Evolutionary conservation across 805 yeast species (phyloP).

Genomic region (Jamesozyma spencerorum): DNA sequence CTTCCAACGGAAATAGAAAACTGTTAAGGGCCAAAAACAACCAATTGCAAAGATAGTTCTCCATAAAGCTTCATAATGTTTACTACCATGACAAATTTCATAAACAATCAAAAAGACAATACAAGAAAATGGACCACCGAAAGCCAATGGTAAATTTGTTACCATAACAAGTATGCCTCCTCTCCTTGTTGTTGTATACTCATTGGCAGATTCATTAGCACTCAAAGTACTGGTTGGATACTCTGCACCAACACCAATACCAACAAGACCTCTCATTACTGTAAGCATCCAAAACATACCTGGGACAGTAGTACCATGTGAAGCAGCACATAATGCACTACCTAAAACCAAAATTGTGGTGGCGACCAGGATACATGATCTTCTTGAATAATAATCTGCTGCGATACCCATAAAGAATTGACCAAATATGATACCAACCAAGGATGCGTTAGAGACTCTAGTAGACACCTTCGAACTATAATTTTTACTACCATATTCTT

Average conservation of each 20-base stretch:
- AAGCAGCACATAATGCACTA: slow-evolving; percentile 5
- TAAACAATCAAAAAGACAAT: slow-evolving; percentile 4
- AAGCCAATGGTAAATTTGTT: slow-evolving; percentile 3
- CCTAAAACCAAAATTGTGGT: slow-evolving; percentile 3
- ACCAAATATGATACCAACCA: slow-evolving; percentile 5
- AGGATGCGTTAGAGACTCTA: slow-evolving; percentile 5
- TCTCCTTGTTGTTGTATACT: slow-evolving; percentile 4
- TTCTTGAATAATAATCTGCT: slow-evolving; percentile 4
- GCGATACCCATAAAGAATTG: slow-evolving; percentile 6
- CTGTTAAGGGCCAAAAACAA: slow-evolving; percentile 5
- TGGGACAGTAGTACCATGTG: slow-evolving; percentile 3
- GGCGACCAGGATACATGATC: slow-evolving; percentile 3
- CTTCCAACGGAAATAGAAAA: slow-evolving; percentile 5
- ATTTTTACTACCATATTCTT: slow-evolving; percentile 3
- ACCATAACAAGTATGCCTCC: slow-evolving; percentile 4
- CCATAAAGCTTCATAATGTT: slow-evolving; percentile 4
- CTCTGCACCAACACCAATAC: slow-evolving; percentile 6
- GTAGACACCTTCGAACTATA: slow-evolving; percentile 4
- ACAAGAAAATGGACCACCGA: slow-evolving; percentile 3
- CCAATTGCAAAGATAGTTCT: slow-evolving; percentile 4
- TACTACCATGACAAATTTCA: slow-evolving; percentile 1
- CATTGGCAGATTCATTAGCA: slow-evolving; percentile 5
- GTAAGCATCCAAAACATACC: slow-evolving; percentile 7
- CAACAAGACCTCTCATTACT: slow-evolving; percentile 5
- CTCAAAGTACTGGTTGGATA: slow-evolving; percentile 5